Conservation (phyloP, 192 early-diverging fungal genomes). For the Cetraspora pellucida region DNA sequence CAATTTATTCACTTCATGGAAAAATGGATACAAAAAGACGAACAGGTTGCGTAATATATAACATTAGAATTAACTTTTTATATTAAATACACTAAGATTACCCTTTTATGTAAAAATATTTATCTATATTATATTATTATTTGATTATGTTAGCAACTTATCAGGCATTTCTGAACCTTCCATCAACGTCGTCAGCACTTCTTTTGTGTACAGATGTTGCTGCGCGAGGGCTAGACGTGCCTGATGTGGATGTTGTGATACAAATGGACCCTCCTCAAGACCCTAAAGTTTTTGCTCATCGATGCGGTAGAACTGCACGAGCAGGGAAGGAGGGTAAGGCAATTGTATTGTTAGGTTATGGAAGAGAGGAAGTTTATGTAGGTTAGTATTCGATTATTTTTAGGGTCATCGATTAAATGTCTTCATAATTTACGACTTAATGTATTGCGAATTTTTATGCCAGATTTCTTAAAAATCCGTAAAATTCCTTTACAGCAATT, state of each 20-base stretch:
- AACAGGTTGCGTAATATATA: slow-evolving; percentile 38
- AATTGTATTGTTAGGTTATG: slow-evolving; percentile 77
- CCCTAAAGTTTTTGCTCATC: slow-evolving; percentile 92
- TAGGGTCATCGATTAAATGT: not conserved
- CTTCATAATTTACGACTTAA: not conserved
- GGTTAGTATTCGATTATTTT: slow-evolving; percentile 38
- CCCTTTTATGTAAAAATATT: not conserved
- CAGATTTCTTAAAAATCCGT: slow-evolving; percentile 79
- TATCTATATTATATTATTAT: not conserved
- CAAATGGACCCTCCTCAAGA: slow-evolving; percentile 97
- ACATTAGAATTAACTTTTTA: not conserved
- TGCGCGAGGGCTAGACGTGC: slow-evolving; percentile 92
- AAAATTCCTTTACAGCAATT: slow-evolving; percentile 77
- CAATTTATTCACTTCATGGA: slow-evolving; percentile 83
- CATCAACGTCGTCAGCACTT: slow-evolving; percentile 68
- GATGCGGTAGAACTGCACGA: slow-evolving; percentile 92
- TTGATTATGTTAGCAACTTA: slow-evolving; percentile 61
- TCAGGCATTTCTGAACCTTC: slow-evolving; percentile 67
- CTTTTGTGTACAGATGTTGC: slow-evolving; percentile 96
- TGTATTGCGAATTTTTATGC: not conserved
- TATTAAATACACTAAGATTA: not conserved
- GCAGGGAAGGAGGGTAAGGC: slow-evolving; percentile 85
- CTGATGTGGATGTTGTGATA: slow-evolving; percentile 92
- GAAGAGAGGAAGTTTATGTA: slow-evolving; percentile 90
- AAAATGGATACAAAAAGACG: slow-evolving; percentile 91